Base-by-base conservation (phyloP, 2,329 filamentous ascomycete species). In the Aplosporella prunicola region DNA sequence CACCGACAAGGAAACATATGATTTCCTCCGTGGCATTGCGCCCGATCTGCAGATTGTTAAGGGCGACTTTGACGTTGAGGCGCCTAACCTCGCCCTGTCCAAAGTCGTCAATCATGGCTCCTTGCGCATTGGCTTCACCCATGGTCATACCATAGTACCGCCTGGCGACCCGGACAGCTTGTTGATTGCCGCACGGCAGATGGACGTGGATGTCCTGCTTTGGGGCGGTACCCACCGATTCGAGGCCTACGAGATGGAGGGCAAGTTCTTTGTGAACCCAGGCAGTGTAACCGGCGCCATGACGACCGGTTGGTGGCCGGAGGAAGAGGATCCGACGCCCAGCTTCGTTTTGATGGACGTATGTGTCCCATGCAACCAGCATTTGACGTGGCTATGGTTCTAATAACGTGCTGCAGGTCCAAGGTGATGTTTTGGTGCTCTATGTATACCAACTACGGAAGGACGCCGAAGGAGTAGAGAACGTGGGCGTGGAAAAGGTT, bases 331-430 rank as follows among this genome's bases (percentile, higher is more conserved):
- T 39, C 82, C 82, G 16, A 80, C 79, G 40, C 89, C 89, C 17
- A 94, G 87, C 58, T 95, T 96, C 62, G 94, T 91, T 55, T 65
- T 96, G 60, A 95, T 96, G 89, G 89, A 96, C 73, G 88, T 95
- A 61, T 68, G 86, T 80, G 22, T 16, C 27, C 9, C n/a, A 9
- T 30, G 27, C 27, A 8, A 9, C 27, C n/a, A 8, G 8, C 27
- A 14, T 14, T 7, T 30, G 27, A 30, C 27, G 13, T 30, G 27
- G 23, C 20, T 42, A 29, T 25, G n/a, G n/a, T n/a, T 18, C 31
- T n/a, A 38, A 9, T n/a, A 27, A 18, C 30, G 23, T 29, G 15
- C 13, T 14, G 43, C 50, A 93, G 86, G 85, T 93, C 23, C 89
- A 96, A 74, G 89, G 89, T 20, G 93, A 95, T 57, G 93, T 93